Percentiles rank a stretch among this genome's conserved stretches.
Evolutionary conservation across 1,139 yeast species (phyloP).

Genomic region (Wickerhamomyces sp.): DNA sequence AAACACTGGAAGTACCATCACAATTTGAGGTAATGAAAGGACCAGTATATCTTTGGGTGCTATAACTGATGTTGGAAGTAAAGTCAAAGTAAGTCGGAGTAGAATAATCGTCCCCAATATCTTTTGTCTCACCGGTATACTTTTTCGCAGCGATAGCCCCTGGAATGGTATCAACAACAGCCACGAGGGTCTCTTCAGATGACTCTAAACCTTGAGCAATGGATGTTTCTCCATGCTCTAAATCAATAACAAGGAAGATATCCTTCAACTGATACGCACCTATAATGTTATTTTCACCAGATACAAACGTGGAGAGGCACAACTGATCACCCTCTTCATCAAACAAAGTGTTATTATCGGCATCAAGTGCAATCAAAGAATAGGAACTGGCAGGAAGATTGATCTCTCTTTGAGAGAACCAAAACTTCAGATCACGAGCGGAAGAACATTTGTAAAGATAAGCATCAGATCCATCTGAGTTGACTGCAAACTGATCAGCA

Average conservation of each 20-base stretch:
- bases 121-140: neutral
- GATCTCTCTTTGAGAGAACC: constrained; percentile 14
- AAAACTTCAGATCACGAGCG: constrained; percentile 11
- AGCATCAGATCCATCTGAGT: neutral
- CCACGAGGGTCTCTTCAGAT: constrained; percentile 13
- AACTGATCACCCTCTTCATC: constrained; percentile 14
- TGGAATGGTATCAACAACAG: constrained; percentile 13
- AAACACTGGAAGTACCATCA: too few species aligned
- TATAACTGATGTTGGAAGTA: neutral
- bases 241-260: constrained; percentile 47
- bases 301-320: constrained; percentile 11
- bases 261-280: constrained; percentile 48
- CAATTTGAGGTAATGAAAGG: neutral
- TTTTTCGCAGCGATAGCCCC: constrained; percentile 9
- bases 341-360: constrained; percentile 2
- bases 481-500: constrained; percentile 1
- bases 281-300: constrained; percentile 19
- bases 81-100: neutral
- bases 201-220: constrained; percentile 37
- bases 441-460: constrained; percentile 17
- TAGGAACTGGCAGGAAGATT: constrained; percentile 9
- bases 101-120: neutral
- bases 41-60: neutral
- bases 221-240: constrained; percentile 42
- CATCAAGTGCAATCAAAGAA: constrained; percentile 7